Evolutionary conservation across 2,329 filamentous ascomycete genomes (phyloP).

Genomic region (Botrytis squamosa): DNA sequence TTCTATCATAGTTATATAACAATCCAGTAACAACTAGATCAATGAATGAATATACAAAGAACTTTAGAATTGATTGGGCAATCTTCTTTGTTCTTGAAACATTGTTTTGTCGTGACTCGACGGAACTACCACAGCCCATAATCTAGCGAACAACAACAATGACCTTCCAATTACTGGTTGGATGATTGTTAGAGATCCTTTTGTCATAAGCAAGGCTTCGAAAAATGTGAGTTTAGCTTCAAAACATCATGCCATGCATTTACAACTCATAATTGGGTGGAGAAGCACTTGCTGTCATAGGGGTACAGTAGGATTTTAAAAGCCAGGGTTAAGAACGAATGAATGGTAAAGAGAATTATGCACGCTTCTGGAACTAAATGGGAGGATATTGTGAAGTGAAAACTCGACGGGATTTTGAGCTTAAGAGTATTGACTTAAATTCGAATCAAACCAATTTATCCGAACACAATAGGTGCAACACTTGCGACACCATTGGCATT

Average conservation of each 20-base stretch:
- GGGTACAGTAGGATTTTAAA: neutral
- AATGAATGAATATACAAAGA: neutral
- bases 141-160: neutral
- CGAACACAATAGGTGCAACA: slow-evolving; percentile 5
- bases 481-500: slow-evolving; percentile 9
- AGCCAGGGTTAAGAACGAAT: neutral
- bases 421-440: neutral
- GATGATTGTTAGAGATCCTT: neutral
- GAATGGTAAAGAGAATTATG: neutral
- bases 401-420: neutral
- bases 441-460: slow-evolving; percentile 1
- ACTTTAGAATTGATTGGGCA: neutral
- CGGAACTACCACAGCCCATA: neutral
- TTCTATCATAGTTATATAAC: neutral
- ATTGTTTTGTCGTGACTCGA: neutral
- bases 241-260: neutral
- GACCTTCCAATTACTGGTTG: neutral
- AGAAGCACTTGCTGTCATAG: slow-evolving; percentile 16
- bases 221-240: neutral
- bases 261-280: slow-evolving; percentile 17
- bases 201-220: neutral
- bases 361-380: neutral
- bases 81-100: neutral
- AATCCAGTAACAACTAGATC: neutral
- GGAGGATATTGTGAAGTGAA: neutral